A percentile compares a stretch with the other conserved stretches of the same genome.
Evolutionary conservation across 2,329 filamentous ascomycete genomes (phyloP).

Genomic region (Microdochium bolleyi): DNA sequence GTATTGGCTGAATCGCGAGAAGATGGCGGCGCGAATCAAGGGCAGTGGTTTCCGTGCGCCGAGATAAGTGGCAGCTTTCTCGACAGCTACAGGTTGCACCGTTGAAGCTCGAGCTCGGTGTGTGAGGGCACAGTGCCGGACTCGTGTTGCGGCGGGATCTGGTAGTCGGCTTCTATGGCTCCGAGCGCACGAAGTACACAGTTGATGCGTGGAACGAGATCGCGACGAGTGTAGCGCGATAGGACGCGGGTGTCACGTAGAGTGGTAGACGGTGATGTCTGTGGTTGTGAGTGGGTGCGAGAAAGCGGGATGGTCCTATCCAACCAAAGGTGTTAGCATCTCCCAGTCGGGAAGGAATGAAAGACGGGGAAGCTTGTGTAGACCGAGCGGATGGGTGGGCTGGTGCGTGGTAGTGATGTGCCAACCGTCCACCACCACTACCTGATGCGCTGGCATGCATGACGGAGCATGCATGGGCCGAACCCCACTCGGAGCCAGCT

Average conservation of each 20-base stretch:
- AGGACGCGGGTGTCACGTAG: slow-evolving; percentile 25
- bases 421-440: slow-evolving; percentile 25
- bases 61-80: not conserved
- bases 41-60: not conserved
- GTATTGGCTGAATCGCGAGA: slow-evolving; percentile 6
- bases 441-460: slow-evolving; percentile 52
- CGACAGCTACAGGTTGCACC: not conserved
- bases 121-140: not conserved
- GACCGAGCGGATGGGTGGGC: slow-evolving; percentile 6
- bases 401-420: slow-evolving; percentile 14
- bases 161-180: not conserved
- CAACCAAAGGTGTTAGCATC: slow-evolving; percentile 33
- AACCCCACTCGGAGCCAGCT: slow-evolving; percentile 36
- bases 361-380: slow-evolving; percentile 3
- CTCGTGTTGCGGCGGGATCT: not conserved
- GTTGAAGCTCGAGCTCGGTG: not conserved
- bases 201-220: not conserved
- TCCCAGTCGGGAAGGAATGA: slow-evolving; percentile 25
- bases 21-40: slow-evolving; percentile 35
- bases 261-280: slow-evolving; percentile 20
- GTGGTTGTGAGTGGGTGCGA: slow-evolving; percentile 19
- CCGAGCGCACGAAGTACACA: not conserved
- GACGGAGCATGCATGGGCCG: slow-evolving; percentile 48
- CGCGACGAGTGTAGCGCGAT: slow-evolving; percentile 42
- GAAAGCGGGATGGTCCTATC: slow-evolving; percentile 27